A percentile compares a stretch with the other conserved stretches of the same genome.
These are phyloP conservation scores for Leptographium flavum DNA, from an alignment of 2,329 filamentous ascomycete genomes.

Conservation along the genomic window DNA sequence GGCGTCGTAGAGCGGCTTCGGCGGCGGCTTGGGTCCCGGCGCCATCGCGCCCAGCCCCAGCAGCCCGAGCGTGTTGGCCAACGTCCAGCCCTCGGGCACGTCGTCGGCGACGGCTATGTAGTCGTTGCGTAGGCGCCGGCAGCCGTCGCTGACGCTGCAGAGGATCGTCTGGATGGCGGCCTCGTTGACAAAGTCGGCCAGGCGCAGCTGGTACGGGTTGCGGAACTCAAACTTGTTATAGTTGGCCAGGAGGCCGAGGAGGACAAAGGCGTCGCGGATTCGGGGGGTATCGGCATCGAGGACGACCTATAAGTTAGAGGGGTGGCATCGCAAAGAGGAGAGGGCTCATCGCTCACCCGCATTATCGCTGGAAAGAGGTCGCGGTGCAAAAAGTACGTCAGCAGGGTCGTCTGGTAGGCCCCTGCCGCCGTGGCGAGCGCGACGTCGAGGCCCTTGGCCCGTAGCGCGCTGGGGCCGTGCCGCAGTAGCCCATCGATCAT, in stretches of 20 bases:
- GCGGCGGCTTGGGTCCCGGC: conserved; percentile 47
- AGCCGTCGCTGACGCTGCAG: conserved; percentile 59
- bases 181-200: conserved; percentile 95
- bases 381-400: conserved; percentile 89
- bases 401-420: conserved; percentile 87
- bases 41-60: conserved; percentile 55
- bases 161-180: conserved; percentile 72
- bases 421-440: conserved; percentile 76
- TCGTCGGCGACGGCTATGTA: conserved; percentile 87
- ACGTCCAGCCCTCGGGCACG: conserved; percentile 74
- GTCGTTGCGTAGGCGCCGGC: conserved; percentile 49
- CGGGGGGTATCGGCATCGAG: conserved; percentile 59
- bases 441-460: conserved; percentile 67
- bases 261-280: conserved; percentile 61
- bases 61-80: conserved; percentile 67
- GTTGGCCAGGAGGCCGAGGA: conserved; percentile 80
- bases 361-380: conserved; percentile 91
- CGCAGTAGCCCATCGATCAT: conserved; percentile 73
- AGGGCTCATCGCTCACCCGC: conserved; percentile 46
- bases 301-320: conserved; percentile 41
- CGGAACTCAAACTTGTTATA: conserved; percentile 99
- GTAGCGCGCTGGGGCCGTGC: conserved; percentile 51
- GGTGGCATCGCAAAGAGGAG: neutral
- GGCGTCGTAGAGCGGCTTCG: conserved; percentile 47
- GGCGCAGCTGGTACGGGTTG: conserved; percentile 82